A percentile compares a stretch with the other conserved stretches of the same genome.
These are phyloP conservation scores for Trichoderma lentiforme DNA, from an alignment of 2,329 filamentous ascomycete genomes.

Conservation along the genomic window DNA sequence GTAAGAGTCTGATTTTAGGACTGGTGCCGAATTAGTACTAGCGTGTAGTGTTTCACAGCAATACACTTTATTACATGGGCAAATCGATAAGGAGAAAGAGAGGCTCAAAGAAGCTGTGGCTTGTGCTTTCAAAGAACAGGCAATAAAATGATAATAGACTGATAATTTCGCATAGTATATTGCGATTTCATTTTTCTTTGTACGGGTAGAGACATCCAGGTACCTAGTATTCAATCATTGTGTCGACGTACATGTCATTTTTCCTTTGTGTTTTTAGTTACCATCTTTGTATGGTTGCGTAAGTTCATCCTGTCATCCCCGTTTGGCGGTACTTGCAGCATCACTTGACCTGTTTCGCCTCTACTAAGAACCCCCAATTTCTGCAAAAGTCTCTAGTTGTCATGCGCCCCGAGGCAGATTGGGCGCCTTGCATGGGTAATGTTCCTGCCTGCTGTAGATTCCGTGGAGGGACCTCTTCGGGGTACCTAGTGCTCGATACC, in stretches of 20 bases:
- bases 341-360: slow-evolving; percentile 6
- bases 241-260: not conserved
- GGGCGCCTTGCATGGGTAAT: not conserved
- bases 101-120: not conserved
- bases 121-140: not conserved
- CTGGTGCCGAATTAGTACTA: not conserved
- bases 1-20: not conserved
- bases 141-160: not conserved
- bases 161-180: not conserved
- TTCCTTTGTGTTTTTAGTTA: not conserved
- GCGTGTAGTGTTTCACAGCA: not conserved
- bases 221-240: not conserved
- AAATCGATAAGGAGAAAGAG: not conserved
- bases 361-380: not conserved
- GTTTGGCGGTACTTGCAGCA: not conserved
- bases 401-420: not conserved
- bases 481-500: not conserved
- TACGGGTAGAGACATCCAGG: not conserved
- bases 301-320: not conserved
- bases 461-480: not conserved
- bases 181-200: not conserved
- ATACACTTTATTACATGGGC: not conserved
- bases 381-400: not conserved
- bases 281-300: not conserved
- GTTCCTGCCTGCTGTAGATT: not conserved